These are phyloP conservation scores for Ceratobasidium sp. DNA, from an alignment of 1,284 basidiomycete genomes.

Conservation along the genomic window DNA sequence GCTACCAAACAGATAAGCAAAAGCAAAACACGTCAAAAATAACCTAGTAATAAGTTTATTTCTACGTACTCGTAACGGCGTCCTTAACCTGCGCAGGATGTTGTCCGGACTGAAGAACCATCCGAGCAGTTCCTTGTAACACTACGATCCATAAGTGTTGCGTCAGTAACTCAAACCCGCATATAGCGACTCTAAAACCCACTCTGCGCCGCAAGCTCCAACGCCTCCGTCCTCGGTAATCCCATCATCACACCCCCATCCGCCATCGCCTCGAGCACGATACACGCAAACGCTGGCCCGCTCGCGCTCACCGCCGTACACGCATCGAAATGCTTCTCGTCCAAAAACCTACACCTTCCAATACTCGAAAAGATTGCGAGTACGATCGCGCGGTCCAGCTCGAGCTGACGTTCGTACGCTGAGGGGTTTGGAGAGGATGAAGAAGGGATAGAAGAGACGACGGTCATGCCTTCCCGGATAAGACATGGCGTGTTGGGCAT, in stretches of 20 bases:
- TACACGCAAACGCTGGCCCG: conserved; percentile 96
- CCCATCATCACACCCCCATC: conserved; percentile 99
- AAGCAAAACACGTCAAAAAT: neutral
- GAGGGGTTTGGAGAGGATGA: conserved; percentile 55
- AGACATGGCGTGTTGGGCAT: conserved; percentile 99
- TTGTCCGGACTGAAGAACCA: conserved; percentile 89
- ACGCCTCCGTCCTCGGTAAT: conserved; percentile 90
- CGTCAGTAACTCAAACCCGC: conserved; percentile 19
- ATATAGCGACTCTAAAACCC: conserved; percentile 54
- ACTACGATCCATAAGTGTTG: conserved; percentile 66
- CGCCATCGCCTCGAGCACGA: conserved; percentile 98
- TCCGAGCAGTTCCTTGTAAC: conserved; percentile 95
- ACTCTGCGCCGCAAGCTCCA: conserved; percentile 98
- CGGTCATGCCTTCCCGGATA: conserved; percentile 98
- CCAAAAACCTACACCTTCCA: conserved; percentile 92
- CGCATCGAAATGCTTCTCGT: conserved; percentile 98
- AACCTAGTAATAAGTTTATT: conserved; percentile 45
- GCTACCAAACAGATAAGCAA: conserved; percentile 65
- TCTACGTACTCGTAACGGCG: conserved; percentile 91
- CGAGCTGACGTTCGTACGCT: conserved; percentile 59
- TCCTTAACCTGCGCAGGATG: conserved; percentile 99
- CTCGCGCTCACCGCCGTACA: conserved; percentile 97
- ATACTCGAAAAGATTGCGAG: conserved; percentile 96
- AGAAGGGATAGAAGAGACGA: conserved; percentile 79
- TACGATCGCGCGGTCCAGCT: conserved; percentile 81